Evolutionary conservation across 176 grass and related monocot species (phyloP), one percentile per base, ranked within the genome.

Genomic region (Calamus simplicifolius): DNA sequence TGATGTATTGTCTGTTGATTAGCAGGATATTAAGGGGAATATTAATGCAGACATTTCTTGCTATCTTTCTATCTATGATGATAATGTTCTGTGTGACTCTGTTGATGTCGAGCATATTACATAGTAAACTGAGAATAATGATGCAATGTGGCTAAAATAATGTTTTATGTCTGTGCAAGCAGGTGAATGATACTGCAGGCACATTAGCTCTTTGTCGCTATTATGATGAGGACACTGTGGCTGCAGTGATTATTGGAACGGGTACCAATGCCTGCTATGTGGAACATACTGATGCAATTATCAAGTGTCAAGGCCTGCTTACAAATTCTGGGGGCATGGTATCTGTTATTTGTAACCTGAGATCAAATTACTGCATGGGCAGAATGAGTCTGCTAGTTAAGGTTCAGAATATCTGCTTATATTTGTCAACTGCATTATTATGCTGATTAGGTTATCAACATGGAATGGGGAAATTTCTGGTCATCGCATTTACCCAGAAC

Each of bases 391-490:
- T 43, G 35, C 12, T 35, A 35, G 31, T 35, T 43, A 43, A 12
- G 35, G 35, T 43, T 43, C 35, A 43, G 35, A 43, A 31, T 31
- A 31, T 69, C 13, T 54, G 31, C 54, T 68, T 18, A 73, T 64
- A 13, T 81, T 17, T 62, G 64, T 16, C 52, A 25, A 28, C 26
- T 72, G 17, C 27, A 69, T 38, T 16, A 2, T 68, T 60, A 12
- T 53, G 60, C 68, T 60, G 26, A 69, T 76, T 78, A 98, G 93
- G 87, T 98, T 56, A 74, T 98, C 29, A 92, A 98, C 62, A 92
- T 98, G 88, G 93, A 98, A 83, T 98, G 93, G 93, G 93, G 93
- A 13, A 89, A 83, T 77, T 98, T 98, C 76, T 92, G 84, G 93
- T 91, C 93, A 54, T 78, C 88, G 4, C 87, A 98, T 81, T 82